Evolutionary conservation across 768 basidiomycete genomes (phyloP), one percentile per base, ranked within the genome.

Genomic region (Mycena capillaripes): DNA sequence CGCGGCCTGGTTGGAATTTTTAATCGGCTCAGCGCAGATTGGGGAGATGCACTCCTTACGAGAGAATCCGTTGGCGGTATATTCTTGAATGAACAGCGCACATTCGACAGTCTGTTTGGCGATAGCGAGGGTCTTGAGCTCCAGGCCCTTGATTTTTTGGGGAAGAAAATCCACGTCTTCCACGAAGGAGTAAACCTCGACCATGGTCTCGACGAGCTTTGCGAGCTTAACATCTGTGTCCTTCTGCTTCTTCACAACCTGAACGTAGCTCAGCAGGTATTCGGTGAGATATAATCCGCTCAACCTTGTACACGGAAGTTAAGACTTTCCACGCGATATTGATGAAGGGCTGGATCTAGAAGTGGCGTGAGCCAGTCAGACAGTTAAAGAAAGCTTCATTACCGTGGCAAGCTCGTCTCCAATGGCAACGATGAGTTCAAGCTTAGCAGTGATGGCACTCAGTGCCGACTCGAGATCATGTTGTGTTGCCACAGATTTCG

Each of bases 21-120:
- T 6, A 27, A 38, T 23, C 2, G 57, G 11, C 5, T 21, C 57
- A 25, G 12, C 11, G 21, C 25, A 10, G 38, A 16, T 30, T 32
- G 7, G 4, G 29, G 23, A 17, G 30, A 29, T 14, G n/a, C 53
- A 61, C 60, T 12, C n/a, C n/a, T n/a, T n/a, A n/a, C n/a, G n/a
- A 29, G 14, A 16, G 7, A 63, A 62, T 11, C 60, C 60, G 21
- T 62, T 16, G 8, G 9, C 42, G 16, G 44, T 48, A 23, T 62
- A 62, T 46, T 62, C 60, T 11, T 48, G 60, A 32, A 62, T 48
- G 38, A 59, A 59, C 10, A 59, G 11, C 9, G 57, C 57, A 40
- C 57, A 59, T 59, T 59, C 57, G 14, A 62, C 60, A 0, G 60
- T 62, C 32, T 62, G 60, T 23, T 48, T 62, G 21, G 32, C 21